A percentile compares a stretch with the other conserved stretches of the same genome.
Evolutionary conservation across 2,329 filamentous ascomycete species (phyloP).

Genomic region (Xylogone sp.): DNA sequence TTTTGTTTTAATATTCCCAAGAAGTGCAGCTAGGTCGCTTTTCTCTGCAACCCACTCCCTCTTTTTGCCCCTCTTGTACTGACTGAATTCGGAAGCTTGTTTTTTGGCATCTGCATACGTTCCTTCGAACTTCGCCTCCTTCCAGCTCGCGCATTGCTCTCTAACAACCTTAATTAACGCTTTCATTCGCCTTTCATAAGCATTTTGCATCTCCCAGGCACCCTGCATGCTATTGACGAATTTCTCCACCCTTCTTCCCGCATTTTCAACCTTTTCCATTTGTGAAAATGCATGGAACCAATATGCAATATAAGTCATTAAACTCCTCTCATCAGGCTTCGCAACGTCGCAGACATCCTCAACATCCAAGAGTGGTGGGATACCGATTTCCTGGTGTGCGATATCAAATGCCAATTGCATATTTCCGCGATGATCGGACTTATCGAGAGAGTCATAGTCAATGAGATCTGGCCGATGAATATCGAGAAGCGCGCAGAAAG

Average conservation of each 20-base stretch:
- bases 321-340: constrained; percentile 89
- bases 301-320: constrained; percentile 99
- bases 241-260: constrained; percentile 92
- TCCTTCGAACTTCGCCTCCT: constrained; percentile 77
- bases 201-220: constrained; percentile 99
- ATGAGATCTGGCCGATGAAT: constrained; percentile 97
- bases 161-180: constrained; percentile 73
- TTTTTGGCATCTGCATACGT: constrained; percentile 90
- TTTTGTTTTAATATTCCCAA: constrained; percentile 99
- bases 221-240: constrained; percentile 99
- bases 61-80: constrained; percentile 90
- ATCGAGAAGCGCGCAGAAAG: constrained; percentile 93
- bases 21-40: constrained; percentile 84
- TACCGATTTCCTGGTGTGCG: constrained; percentile 92
- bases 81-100: constrained; percentile 75
- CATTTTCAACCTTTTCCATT: constrained; percentile 98
- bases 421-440: constrained; percentile 89
- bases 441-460: constrained; percentile 92
- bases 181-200: constrained; percentile 87
- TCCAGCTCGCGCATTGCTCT: constrained; percentile 72
- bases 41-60: constrained; percentile 97
- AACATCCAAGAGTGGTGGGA: constrained; percentile 90
- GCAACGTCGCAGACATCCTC: constrained; percentile 97
- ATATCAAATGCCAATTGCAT: constrained; percentile 99
- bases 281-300: constrained; percentile 99